Evolutionary conservation across 805 yeast genomes (phyloP).

Genomic region (Lipomyces orientalis): DNA sequence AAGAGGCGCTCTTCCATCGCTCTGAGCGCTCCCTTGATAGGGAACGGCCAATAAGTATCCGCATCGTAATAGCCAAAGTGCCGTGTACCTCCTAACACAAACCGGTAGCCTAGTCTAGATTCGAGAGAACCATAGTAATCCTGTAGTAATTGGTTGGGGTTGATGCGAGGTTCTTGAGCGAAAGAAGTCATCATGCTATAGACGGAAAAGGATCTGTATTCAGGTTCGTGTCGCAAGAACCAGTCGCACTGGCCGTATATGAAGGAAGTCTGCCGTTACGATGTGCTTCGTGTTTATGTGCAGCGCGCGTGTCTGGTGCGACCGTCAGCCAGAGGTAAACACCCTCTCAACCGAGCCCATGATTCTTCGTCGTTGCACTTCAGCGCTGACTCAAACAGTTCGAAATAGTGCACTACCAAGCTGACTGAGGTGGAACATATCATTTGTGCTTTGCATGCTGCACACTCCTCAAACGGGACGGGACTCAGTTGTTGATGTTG

Average conservation of each 20-base stretch:
- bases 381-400: too few species aligned
- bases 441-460: too few species aligned
- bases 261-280: too few species aligned
- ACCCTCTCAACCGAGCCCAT: too few species aligned
- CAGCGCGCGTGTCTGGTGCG: too few species aligned
- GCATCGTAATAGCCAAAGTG: neutral
- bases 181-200: neutral
- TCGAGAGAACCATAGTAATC: neutral
- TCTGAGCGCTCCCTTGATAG: neutral
- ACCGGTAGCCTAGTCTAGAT: constrained; percentile 1
- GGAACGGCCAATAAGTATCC: constrained; percentile 6
- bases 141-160: neutral
- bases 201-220: neutral
- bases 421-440: too few species aligned
- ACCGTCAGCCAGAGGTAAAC: too few species aligned
- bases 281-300: too few species aligned
- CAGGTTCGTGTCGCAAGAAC: neutral
- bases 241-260: neutral
- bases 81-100: neutral
- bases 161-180: neutral
- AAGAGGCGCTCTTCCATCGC: constrained; percentile 5
- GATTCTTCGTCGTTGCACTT: too few species aligned
- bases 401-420: too few species aligned
- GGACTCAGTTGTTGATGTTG: too few species aligned
- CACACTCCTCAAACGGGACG: too few species aligned